A percentile compares a stretch with the other conserved stretches of the same genome.
Conservation (phyloP, 495 filamentous ascomycete genomes). For the Parachaetomium inaequale region DNA sequence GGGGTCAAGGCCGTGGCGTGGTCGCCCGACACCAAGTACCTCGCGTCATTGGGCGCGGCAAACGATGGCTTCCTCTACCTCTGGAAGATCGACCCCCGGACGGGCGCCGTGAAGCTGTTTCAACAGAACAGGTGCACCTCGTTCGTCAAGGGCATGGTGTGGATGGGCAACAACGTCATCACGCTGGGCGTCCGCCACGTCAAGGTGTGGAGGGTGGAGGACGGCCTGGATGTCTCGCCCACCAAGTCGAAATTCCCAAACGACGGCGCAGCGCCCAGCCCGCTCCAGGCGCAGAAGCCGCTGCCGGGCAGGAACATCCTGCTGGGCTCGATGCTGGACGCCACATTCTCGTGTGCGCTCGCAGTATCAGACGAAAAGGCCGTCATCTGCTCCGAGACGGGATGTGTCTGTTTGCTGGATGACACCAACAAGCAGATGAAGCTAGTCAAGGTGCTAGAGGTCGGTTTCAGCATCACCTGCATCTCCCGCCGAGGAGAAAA, state of each 20-base stretch:
- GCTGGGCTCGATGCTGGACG: conserved; percentile 72
- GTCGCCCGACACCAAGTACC: conserved; percentile 78
- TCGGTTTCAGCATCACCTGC: conserved; percentile 61
- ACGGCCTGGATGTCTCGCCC: conserved; percentile 45
- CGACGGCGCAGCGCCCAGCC: conserved; percentile 35
- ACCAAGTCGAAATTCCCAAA: conserved; percentile 44
- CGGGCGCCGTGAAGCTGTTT: conserved; percentile 79
- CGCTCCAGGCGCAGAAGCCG: conserved; percentile 41
- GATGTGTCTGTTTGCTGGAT: conserved; percentile 75
- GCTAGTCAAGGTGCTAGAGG: conserved; percentile 58
- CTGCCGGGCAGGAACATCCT: conserved; percentile 66
- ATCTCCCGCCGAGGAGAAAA: conserved; percentile 47
- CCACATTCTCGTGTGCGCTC: conserved; percentile 74
- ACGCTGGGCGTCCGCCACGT: conserved; percentile 85
- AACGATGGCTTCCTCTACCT: conserved; percentile 95
- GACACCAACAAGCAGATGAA: conserved; percentile 68
- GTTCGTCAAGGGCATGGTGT: conserved; percentile 75
- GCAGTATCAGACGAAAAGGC: conserved; percentile 66
- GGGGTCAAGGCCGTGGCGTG: conserved; percentile 87
- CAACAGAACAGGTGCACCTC: conserved; percentile 94
- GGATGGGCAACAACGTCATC: conserved; percentile 64
- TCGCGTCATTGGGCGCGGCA: conserved; percentile 80
- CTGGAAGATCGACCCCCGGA: conserved; percentile 79
- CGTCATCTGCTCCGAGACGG: conserved; percentile 68
- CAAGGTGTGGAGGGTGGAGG: conserved; percentile 87